A percentile compares a stretch with the other conserved stretches of the same genome.
Conservation (phyloP, 768 basidiomycete species). For the Pleurotus djamor region DNA sequence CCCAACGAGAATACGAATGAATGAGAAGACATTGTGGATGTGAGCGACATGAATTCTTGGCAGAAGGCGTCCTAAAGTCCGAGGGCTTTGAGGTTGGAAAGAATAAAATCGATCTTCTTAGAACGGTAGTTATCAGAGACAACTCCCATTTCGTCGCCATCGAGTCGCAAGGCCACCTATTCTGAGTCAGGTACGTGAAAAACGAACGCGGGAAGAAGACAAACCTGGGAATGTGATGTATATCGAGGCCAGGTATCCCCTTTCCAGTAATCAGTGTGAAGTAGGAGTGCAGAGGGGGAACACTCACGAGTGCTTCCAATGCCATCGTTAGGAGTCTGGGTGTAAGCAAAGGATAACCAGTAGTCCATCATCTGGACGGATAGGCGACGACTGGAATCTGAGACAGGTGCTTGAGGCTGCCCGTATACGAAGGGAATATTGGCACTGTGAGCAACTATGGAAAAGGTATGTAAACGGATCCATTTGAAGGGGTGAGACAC, state of each 20-base stretch:
- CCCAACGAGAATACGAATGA: too few relatives aligned
- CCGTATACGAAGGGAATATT: slow-evolving; percentile 29
- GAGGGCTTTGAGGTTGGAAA: background rate
- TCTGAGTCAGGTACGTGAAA: background rate
- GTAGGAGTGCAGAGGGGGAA: background rate
- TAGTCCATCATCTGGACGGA: slow-evolving; percentile 40
- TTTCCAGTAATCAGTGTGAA: background rate
- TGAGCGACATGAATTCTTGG: too few relatives aligned
- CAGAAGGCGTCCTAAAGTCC: too few relatives aligned
- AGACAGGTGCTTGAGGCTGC: background rate
- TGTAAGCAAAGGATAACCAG: slow-evolving; percentile 45
- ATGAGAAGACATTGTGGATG: too few relatives aligned
- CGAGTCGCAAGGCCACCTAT: background rate
- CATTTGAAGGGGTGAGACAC: background rate
- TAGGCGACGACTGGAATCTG: slow-evolving; percentile 13
- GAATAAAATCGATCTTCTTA: background rate
- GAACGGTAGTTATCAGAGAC: background rate
- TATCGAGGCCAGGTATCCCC: background rate
- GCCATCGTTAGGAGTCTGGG: slow-evolving; percentile 40
- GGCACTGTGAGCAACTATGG: slow-evolving; percentile 23
- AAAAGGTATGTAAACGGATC: background rate
- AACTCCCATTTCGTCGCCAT: background rate
- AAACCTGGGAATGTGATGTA: background rate
- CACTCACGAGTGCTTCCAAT: slow-evolving; percentile 27
- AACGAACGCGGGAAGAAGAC: background rate